Conservation (phyloP, 345 rosid genomes). For the Camelina neglecta region DNA sequence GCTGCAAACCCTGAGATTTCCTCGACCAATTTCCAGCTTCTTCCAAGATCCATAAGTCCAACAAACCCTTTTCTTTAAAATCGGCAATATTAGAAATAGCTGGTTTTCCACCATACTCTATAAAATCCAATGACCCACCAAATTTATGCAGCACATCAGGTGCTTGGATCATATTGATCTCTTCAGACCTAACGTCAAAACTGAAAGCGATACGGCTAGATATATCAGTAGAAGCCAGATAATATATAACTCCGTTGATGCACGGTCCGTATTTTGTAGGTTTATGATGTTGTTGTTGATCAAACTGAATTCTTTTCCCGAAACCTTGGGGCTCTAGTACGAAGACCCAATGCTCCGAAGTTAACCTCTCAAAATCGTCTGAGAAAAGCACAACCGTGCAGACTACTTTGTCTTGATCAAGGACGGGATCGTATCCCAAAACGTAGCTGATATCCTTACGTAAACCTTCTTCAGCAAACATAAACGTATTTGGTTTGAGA, state of each 20-base stretch:
- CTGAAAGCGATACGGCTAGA: neutral
- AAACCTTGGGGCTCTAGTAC: constrained; percentile 12
- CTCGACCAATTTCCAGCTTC: neutral
- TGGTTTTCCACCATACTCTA: constrained; percentile 24
- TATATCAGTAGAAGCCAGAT: neutral
- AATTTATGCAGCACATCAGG: neutral
- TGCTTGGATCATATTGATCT: neutral
- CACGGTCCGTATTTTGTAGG: neutral
- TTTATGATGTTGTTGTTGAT: neutral
- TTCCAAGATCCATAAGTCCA: neutral
- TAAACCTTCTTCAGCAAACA: neutral
- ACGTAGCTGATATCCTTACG: neutral
- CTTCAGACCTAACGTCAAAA: constrained; percentile 21
- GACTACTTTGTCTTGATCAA: constrained; percentile 14
- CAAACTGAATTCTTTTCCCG: constrained; percentile 11
- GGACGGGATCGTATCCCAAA: constrained; percentile 12
- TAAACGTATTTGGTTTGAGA: too few relatives aligned
- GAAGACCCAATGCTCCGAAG: constrained; percentile 10
- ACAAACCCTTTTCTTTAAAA: neutral
- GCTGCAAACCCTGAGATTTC: neutral
- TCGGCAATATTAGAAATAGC: neutral
- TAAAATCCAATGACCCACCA: neutral
- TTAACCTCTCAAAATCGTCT: neutral
- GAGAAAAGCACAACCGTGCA: neutral
- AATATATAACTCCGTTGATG: constrained; percentile 29